These are phyloP conservation scores for Globisporangium uncinulatum DNA, from an alignment of 352 stramenopile species.

Conservation along the genomic window DNA sequence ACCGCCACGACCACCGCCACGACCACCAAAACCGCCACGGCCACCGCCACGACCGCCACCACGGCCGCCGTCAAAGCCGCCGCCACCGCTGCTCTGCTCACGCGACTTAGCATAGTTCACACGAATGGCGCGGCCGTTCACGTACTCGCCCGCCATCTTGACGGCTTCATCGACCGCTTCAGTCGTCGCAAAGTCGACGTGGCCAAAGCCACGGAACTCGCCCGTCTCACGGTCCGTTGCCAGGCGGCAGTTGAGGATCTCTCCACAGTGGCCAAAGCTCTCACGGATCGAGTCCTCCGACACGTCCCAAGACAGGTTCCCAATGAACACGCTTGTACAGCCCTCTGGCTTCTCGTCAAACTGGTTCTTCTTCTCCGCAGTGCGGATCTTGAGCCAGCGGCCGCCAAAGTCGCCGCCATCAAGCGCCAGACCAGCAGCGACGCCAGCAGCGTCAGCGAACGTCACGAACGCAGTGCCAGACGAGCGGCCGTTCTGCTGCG, in stretches of 20 bases:
- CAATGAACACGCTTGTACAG: slow-evolving; percentile 96
- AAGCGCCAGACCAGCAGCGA: slow-evolving; percentile 82
- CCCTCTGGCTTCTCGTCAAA: slow-evolving; percentile 91
- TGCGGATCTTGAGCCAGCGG: slow-evolving; percentile 95
- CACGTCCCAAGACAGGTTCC: slow-evolving; percentile 96
- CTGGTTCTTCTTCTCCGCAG: slow-evolving; percentile 80
- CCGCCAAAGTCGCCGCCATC: slow-evolving; percentile 93
- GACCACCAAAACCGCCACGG: slow-evolving; percentile 49
- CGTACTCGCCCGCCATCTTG: slow-evolving; percentile 89
- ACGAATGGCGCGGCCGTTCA: slow-evolving; percentile 91
- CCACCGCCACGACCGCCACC: slow-evolving; percentile 49
- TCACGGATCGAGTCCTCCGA: slow-evolving; percentile 93
- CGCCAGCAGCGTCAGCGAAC: slow-evolving; percentile 75
- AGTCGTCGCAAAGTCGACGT: slow-evolving; percentile 96
- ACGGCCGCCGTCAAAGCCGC: slow-evolving; percentile 37
- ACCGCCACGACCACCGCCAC: slow-evolving; percentile 41
- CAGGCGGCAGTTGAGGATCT: slow-evolving; percentile 93
- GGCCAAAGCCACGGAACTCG: slow-evolving; percentile 97
- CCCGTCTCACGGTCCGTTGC: slow-evolving; percentile 96
- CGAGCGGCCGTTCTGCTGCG: slow-evolving; percentile 85
- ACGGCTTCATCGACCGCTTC: slow-evolving; percentile 91
- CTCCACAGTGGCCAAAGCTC: slow-evolving; percentile 93
- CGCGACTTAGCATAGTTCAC: slow-evolving; percentile 93
- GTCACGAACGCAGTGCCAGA: slow-evolving; percentile 95
- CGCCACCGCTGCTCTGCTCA: slow-evolving; percentile 30